These are phyloP conservation scores for Cladosporium oxysporum DNA, from an alignment of 2,329 filamentous ascomycete species.

Conservation along the genomic window DNA sequence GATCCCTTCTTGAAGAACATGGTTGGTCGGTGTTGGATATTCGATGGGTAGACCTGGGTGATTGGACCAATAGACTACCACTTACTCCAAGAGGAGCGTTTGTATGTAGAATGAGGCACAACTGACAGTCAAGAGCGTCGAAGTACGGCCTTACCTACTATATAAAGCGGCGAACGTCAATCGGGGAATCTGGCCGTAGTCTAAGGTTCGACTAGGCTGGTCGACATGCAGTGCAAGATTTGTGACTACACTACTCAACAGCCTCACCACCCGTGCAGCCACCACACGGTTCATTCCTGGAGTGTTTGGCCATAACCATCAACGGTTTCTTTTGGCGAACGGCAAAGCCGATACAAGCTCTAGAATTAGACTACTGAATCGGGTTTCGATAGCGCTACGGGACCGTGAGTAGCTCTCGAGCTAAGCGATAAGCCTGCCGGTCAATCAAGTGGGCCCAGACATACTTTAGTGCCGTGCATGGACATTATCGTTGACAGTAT, in stretches of 20 bases:
- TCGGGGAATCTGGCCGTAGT: not conserved
- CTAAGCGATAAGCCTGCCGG: constrained; percentile 5
- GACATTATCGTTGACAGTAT: not conserved
- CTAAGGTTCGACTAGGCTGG: not conserved
- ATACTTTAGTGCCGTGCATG: not conserved
- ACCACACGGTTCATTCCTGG: constrained; percentile 6
- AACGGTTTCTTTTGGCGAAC: constrained; percentile 9
- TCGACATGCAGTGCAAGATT: not conserved
- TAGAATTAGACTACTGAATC: constrained; percentile 4
- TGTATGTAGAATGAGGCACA: constrained; percentile 2
- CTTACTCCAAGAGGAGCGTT: constrained; percentile 3
- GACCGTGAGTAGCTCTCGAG: constrained; percentile 4
- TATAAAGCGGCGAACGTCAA: constrained; percentile 2
- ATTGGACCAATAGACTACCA: not conserved
- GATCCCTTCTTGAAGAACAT: constrained; percentile 1
- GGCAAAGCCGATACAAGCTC: constrained; percentile 8
- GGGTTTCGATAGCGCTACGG: constrained; percentile 3
- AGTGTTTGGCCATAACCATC: constrained; percentile 4
- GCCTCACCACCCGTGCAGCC: not conserved
- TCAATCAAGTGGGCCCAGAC: not conserved
- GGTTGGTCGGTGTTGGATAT: not conserved
- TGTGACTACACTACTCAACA: constrained; percentile 2
- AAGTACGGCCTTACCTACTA: not conserved
- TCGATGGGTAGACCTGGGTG: not conserved
- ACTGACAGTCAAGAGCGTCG: not conserved